Conservation (phyloP, 2,329 filamentous ascomycete species). For the Trichophyton simii region DNA sequence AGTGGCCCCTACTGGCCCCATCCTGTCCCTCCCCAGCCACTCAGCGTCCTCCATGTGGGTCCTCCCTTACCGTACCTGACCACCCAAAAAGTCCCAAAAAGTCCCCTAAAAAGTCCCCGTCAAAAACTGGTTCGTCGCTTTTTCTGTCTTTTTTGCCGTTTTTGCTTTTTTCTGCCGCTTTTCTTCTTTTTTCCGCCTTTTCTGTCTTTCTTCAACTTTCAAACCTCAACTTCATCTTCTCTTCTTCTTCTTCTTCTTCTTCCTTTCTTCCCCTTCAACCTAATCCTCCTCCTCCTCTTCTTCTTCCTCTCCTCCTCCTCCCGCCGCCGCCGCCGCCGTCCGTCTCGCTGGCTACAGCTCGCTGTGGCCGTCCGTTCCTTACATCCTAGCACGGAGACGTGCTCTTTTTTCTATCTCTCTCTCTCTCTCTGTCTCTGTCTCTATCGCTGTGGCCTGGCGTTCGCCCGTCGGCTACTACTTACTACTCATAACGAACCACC, state of each 20-base stretch:
- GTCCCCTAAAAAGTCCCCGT: too few relatives aligned
- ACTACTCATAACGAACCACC: too few relatives aligned
- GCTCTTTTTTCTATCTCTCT: neutral
- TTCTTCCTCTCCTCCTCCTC: slow-evolving; percentile 12
- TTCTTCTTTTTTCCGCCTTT: too few relatives aligned
- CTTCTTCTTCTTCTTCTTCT: neutral
- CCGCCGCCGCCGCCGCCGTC: neutral
- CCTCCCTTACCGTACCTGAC: neutral
- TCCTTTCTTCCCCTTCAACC: neutral
- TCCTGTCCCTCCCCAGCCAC: neutral
- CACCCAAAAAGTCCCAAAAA: too few relatives aligned
- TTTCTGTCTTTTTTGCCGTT: too few relatives aligned
- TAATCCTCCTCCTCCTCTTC: neutral
- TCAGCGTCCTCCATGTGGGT: neutral
- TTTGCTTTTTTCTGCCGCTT: too few relatives aligned
- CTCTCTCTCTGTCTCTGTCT: neutral
- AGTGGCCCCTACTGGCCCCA: neutral
- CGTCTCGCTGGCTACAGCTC: slow-evolving; percentile 1
- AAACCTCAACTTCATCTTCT: neutral
- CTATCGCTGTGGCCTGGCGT: neutral
- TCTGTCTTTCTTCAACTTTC: too few relatives aligned
- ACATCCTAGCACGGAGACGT: neutral
- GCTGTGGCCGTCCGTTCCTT: slow-evolving; percentile 31
- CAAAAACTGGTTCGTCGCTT: too few relatives aligned
- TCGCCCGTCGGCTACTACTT: neutral